Base-by-base conservation (phyloP, 2,329 filamentous ascomycete species). In the Talaromyces sp. region DNA sequence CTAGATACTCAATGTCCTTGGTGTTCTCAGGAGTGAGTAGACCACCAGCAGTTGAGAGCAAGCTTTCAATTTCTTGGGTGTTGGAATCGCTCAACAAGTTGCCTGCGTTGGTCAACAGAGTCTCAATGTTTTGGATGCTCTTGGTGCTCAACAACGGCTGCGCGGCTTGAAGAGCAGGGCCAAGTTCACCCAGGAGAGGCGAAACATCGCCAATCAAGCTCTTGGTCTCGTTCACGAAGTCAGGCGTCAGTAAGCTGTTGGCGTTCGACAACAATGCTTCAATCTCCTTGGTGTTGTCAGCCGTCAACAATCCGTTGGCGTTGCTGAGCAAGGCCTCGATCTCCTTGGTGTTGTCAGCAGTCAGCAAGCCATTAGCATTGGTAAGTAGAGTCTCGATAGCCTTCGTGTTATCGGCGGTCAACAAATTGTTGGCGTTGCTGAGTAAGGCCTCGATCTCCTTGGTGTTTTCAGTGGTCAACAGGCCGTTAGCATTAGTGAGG, bases 241-340 rank as follows among this genome's bases (percentile, higher is more conserved):
- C 56, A 11, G 61, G 54, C 5, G 67, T 68, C 17, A 69, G 53
- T 9, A 69, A 60, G 36, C 59, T 59, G 43, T 63, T 64, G 37
- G 61, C 62, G 41, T 63, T 63, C 28, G 45, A 40, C 15, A 63
- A 41, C 22, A 63, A 13, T 8, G 50, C 48, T 37, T 67, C 64
- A 13, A 62, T 63, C 59, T 68, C 60, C 50, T 71, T 62, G 59
- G 70, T 61, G 61, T 69, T 60, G 17, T 71, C 64, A 60, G 66
- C 56, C 33, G 69, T 65, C 63, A 73, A 60, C 60, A 73, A 53
- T 61, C 66, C 53, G 61, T 70, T 62, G 64, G 66, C 66, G 33
- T 67, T 66, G 8, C 60, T 63, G 7, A 72, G 63, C 7, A 72
- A 60, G 15, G 63, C 58, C 39, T 70, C 69, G 41, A 71, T 62